phyloP scores from a whole-genome alignment of 352 stramenopile species.

The Thalassiosira ordinaria region DNA sequence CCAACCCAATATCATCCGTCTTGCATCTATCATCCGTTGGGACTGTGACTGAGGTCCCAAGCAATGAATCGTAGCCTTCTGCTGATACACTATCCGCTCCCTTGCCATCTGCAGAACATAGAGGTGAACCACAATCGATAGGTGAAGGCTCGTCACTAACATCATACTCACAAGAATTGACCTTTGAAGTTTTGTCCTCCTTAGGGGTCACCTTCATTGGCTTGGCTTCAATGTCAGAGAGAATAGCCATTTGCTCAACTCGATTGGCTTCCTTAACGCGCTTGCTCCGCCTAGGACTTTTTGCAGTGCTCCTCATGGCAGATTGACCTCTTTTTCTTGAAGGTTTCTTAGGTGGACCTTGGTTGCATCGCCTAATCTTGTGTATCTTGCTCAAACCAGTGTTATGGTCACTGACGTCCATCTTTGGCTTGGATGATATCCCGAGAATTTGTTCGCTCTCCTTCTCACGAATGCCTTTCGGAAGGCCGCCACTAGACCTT shows the following conservation, averaged over 20 bases:
- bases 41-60: slow-evolving; percentile 24
- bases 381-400: not conserved
- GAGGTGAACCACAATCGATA: not conserved
- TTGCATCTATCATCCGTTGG: slow-evolving; percentile 4
- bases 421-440: slow-evolving; percentile 8
- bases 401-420: not conserved
- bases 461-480: slow-evolving; percentile 6
- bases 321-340: slow-evolving; percentile 23
- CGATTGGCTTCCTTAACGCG: slow-evolving; percentile 33
- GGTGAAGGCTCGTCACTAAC: not conserved
- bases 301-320: slow-evolving; percentile 8
- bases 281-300: slow-evolving; percentile 35
- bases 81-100: not conserved
- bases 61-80: slow-evolving; percentile 8
- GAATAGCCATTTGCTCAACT: not conserved
- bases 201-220: slow-evolving; percentile 27
- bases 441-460: not conserved
- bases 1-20: slow-evolving; percentile 13
- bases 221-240: not conserved
- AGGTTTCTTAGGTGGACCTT: not conserved
- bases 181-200: slow-evolving; percentile 8
- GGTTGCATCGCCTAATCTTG: not conserved
- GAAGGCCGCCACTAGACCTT: not conserved
- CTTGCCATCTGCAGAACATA: not conserved
- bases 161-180: slow-evolving; percentile 6